These are phyloP conservation scores for Aspergillus taichungensis DNA, from an alignment of 495 filamentous ascomycete species.

Conservation along the genomic window DNA sequence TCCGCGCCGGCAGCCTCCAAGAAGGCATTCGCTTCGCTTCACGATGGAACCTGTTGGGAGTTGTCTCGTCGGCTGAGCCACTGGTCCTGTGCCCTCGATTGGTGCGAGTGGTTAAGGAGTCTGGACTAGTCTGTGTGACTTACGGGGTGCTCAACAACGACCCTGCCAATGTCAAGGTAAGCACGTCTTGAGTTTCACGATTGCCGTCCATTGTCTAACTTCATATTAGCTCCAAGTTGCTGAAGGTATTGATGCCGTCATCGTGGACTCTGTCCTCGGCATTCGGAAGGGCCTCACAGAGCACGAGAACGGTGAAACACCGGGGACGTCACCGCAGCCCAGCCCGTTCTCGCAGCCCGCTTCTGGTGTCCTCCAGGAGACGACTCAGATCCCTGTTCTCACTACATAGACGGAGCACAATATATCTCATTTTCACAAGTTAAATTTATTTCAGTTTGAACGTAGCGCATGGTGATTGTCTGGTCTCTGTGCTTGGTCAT, in stretches of 20 bases:
- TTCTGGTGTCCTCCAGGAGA: conserved; percentile 14
- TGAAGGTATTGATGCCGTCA: conserved; percentile 93
- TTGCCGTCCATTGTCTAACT: conserved; percentile 1
- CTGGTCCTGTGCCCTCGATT: conserved; percentile 82
- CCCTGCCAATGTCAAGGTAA: conserved; percentile 69
- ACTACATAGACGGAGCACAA: conserved; percentile 16
- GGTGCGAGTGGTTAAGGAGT: conserved; percentile 92
- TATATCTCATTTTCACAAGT: conserved; percentile 8
- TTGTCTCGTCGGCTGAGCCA: conserved; percentile 77
- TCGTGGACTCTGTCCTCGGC: conserved; percentile 84
- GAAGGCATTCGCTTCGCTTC: conserved; percentile 91
- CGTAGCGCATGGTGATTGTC: no score
- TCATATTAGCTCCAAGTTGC: conserved; percentile 68
- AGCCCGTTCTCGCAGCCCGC: conserved; percentile 19
- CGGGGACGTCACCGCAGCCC: conserved; percentile 16
- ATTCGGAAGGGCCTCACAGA: conserved; percentile 65
- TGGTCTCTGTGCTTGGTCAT: not conserved
- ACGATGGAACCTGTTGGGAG: conserved; percentile 87
- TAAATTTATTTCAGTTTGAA: no score
- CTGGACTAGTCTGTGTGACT: conserved; percentile 88
- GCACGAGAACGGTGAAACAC: conserved; percentile 21
- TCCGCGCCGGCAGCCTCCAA: conserved; percentile 85
- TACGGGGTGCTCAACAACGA: conserved; percentile 89
- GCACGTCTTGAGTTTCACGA: conserved; percentile 13
- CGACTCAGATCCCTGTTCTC: conserved; percentile 24